These are phyloP conservation scores for Fistulifera pelliculosa DNA, from an alignment of 108 stramenopile genomes.

Conservation along the genomic window DNA sequence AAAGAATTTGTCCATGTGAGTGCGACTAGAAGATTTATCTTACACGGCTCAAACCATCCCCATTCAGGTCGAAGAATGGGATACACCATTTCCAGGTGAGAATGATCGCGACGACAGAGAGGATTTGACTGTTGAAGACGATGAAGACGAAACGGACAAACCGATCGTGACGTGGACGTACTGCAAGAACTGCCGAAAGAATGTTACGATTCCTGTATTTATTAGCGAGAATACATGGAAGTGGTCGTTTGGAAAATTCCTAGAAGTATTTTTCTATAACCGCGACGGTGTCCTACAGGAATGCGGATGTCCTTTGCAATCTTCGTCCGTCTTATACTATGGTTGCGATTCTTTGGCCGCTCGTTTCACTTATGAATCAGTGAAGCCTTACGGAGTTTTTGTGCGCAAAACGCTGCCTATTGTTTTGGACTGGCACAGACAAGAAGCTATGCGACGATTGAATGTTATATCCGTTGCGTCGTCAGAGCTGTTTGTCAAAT, in stretches of 20 bases:
- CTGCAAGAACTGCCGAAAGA: slow-evolving; percentile 74
- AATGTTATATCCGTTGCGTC: slow-evolving; percentile 71
- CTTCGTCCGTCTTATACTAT: slow-evolving; percentile 82
- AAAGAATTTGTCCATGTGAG: neutral
- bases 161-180: slow-evolving; percentile 91
- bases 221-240: slow-evolving; percentile 93
- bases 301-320: slow-evolving; percentile 71
- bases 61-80: slow-evolving; percentile 68
- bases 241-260: slow-evolving; percentile 93
- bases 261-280: slow-evolving; percentile 93
- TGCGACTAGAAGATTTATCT: neutral
- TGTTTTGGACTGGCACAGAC: slow-evolving; percentile 63
- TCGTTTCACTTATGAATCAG: slow-evolving; percentile 78
- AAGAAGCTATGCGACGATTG: slow-evolving; percentile 53
- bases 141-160: slow-evolving; percentile 31
- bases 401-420: slow-evolving; percentile 75
- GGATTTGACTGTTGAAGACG: slow-evolving; percentile 12
- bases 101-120: slow-evolving; percentile 18
- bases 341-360: slow-evolving; percentile 82
- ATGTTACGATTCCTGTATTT: slow-evolving; percentile 77
- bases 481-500: slow-evolving; percentile 69
- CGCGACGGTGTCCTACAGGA: slow-evolving; percentile 70
- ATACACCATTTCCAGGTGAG: slow-evolving; percentile 53
- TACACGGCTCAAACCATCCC: neutral
- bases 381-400: slow-evolving; percentile 79